Evolutionary conservation across 257 asterid species (phyloP).

Genomic region (Plantago elongata): DNA sequence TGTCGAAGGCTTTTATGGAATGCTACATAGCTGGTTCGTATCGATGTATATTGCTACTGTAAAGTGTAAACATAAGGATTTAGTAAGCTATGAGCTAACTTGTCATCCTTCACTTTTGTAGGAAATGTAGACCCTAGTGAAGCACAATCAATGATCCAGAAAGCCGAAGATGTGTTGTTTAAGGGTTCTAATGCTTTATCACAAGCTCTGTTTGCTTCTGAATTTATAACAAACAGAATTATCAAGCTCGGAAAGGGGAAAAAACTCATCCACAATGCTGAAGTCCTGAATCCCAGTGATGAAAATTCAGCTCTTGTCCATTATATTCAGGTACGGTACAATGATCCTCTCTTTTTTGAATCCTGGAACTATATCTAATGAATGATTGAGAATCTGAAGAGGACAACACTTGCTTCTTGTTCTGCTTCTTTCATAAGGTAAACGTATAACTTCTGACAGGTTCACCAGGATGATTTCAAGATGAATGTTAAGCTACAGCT

Average conservation of each 20-base stretch:
- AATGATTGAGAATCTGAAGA: no score
- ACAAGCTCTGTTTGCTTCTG: constrained; percentile 73
- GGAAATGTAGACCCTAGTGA: constrained; percentile 78
- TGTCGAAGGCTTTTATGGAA: constrained; percentile 81
- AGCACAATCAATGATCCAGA: constrained; percentile 72
- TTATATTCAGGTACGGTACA: constrained; percentile 74
- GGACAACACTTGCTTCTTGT: background rate
- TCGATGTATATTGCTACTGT: background rate
- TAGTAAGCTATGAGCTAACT: background rate
- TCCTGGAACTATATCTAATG: background rate
- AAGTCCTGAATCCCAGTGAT: constrained; percentile 88
- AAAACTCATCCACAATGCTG: constrained; percentile 49
- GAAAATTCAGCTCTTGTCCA: constrained; percentile 90
- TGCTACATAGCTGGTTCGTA: constrained; percentile 72
- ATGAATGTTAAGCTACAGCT: constrained; percentile 82
- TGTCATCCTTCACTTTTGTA: constrained; percentile 24
- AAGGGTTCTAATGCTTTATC: constrained; percentile 59
- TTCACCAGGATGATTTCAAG: constrained; percentile 85
- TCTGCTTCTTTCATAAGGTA: constrained; percentile 15
- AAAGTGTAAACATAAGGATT: constrained; percentile 7
- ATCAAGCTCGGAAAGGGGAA: constrained; percentile 71
- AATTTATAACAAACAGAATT: constrained; percentile 70
- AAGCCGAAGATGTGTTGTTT: constrained; percentile 67
- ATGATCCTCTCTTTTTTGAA: background rate
- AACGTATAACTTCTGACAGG: constrained; percentile 40